These are phyloP conservation scores for Hansfordia pulvinata DNA, from an alignment of 2,329 filamentous ascomycete genomes.

Conservation along the genomic window DNA sequence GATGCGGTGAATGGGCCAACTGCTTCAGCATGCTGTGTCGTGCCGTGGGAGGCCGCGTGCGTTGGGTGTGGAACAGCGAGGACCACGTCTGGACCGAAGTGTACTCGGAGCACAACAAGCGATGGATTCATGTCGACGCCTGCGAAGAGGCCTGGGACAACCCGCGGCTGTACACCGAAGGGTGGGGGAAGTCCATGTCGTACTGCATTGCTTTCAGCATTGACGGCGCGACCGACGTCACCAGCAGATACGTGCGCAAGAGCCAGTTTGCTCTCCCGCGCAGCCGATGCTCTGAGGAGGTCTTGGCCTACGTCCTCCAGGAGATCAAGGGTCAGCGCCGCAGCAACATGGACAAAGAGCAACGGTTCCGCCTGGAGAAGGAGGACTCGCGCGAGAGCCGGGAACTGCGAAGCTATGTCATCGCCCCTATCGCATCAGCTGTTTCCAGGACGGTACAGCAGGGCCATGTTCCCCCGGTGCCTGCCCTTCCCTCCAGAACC, in stretches of 20 bases:
- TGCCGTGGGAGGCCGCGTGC: conserved; percentile 76
- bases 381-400: conserved; percentile 66
- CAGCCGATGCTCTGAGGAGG: conserved; percentile 72
- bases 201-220: conserved; percentile 96
- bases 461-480: conserved; percentile 21
- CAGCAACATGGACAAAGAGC: conserved; percentile 72
- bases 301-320: conserved; percentile 79
- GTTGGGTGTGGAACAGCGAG: conserved; percentile 98
- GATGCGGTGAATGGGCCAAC: conserved; percentile 93
- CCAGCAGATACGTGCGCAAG: conserved; percentile 57
- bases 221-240: conserved; percentile 61
- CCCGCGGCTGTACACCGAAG: conserved; percentile 81
- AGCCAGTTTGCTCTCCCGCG: conserved; percentile 60
- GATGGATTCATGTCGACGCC: conserved; percentile 94
- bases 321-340: conserved; percentile 81
- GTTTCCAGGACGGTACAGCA: conserved; percentile 55
- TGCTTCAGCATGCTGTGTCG: conserved; percentile 98
- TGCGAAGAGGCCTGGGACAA: conserved; percentile 96
- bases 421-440: conserved; percentile 59
- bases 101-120: conserved; percentile 82
- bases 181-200: conserved; percentile 92
- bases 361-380: conserved; percentile 68
- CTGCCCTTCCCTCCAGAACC: conserved; percentile 7
- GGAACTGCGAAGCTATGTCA: conserved; percentile 61
- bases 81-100: conserved; percentile 98